Evolutionary conservation across 208 protist genomes (phyloP).

Genomic region (Trypanosoma conorhini): DNA sequence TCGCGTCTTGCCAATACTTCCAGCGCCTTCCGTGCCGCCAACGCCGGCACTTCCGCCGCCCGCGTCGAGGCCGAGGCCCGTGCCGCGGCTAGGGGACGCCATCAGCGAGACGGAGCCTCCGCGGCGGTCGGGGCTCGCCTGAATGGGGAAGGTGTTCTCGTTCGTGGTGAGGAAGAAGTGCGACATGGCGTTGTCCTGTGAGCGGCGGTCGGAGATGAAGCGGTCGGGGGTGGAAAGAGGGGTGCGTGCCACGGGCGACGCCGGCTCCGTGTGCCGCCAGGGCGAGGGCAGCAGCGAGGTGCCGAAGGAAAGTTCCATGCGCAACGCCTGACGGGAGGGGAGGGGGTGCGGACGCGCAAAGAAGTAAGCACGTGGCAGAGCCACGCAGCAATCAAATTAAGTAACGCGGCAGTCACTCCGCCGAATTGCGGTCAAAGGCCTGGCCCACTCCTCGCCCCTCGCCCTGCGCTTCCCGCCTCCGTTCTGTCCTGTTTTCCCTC

Average conservation of each 20-base stretch:
- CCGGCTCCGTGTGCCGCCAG: constrained; percentile 8
- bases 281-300: constrained; percentile 17
- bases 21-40: constrained; percentile 12
- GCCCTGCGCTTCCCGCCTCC: neutral
- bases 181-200: constrained; percentile 60
- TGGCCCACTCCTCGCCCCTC: neutral
- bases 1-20: constrained; percentile 18
- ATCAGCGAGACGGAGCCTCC: constrained; percentile 26
- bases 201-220: constrained; percentile 64
- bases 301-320: constrained; percentile 17
- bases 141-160: constrained; percentile 60
- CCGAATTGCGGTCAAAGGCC: neutral
- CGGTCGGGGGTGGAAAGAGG: constrained; percentile 43
- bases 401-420: neutral
- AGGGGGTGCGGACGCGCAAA: neutral
- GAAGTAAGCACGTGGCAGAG: neutral
- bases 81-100: constrained; percentile 14
- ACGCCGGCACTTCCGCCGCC: neutral
- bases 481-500: neutral
- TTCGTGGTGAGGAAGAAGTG: constrained; percentile 82
- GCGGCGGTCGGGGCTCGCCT: constrained; percentile 31
- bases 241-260: constrained; percentile 18
- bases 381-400: neutral
- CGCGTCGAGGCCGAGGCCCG: neutral
- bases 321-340: neutral